Evolutionary conservation across 2,329 filamentous ascomycete species (phyloP), one percentile per base, ranked within the genome.

Genomic region (Aspergillus nomiae): DNA sequence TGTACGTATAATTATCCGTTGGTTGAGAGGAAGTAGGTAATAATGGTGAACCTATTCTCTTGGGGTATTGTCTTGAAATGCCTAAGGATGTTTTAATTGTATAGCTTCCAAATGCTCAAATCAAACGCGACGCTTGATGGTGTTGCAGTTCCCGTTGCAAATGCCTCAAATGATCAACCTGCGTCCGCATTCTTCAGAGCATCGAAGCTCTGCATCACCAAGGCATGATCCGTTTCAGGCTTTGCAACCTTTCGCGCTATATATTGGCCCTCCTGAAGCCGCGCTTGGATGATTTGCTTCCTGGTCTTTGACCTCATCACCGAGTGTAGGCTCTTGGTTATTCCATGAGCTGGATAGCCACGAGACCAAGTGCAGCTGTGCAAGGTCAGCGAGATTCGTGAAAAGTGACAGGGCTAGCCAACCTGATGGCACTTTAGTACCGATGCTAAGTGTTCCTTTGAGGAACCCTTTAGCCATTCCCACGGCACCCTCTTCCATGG

Each of bases 401-500:
- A 14, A 36, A 36, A 28, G 7, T 6, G 50, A 56, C 6, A 45
- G 10, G 10, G 19, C 7, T 45, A 62, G 21, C 71, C 58, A 65
- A 74, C 72, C 71, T n/a, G 71, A 67, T 30, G 67, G 65, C 4
- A 71, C 58, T 55, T 71, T 72, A 16, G 71, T 66, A 0, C 65
- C 16, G 0, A 71, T 38, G 1, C 72, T 70, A 24, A 69, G 61
- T 0, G 68, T 63, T 2, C 77, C 79, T 58, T 77, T 80, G 1
- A 71, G 73, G 0, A 79, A 45, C 0, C 77, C 76, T 43, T 75
- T 77, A 2, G 70, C 65, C 11, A 76, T 69, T 0, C 78, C 78
- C 1, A 70, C 28, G 0, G 70, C 65, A 0, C 78, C 77, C 3
- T 74, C 73, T 5, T 76, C 67, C 59, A 70, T 73, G 1, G 69